Evolutionary conservation across 2,329 filamentous ascomycete genomes (phyloP).

Genomic region (Colletotrichum sp.): DNA sequence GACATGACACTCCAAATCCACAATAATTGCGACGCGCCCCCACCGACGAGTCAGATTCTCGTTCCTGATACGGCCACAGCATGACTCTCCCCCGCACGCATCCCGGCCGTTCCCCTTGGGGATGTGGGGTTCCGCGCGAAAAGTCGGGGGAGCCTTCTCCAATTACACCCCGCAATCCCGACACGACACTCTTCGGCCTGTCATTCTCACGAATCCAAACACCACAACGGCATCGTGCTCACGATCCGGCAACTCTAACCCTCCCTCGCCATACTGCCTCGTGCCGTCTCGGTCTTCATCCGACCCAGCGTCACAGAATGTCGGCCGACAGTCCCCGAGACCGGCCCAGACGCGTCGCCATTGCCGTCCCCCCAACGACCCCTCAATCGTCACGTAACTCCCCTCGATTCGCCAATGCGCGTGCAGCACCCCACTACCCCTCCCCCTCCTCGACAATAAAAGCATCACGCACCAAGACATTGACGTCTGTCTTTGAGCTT

Average conservation of each 20-base stretch:
- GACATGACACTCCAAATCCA: not conserved
- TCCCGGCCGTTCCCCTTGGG: not conserved
- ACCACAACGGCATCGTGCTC: not conserved
- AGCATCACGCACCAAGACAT: not conserved
- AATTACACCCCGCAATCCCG: not conserved
- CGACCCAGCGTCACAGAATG: not conserved
- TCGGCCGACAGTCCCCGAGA: not conserved
- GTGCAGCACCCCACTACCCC: not conserved
- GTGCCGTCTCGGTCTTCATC: not conserved
- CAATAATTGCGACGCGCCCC: not conserved
- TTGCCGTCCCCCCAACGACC: not conserved
- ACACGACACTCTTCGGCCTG: not conserved
- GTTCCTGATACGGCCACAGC: not conserved
- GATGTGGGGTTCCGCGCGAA: not conserved
- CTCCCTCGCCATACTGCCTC: not conserved
- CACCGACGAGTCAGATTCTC: conserved; percentile 7
- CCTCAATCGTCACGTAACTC: not conserved
- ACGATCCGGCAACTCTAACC: not conserved
- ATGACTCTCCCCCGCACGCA: not conserved
- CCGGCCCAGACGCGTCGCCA: not conserved
- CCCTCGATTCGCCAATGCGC: not conserved
- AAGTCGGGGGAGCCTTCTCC: not conserved
- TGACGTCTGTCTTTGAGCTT: not conserved
- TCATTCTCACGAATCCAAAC: not conserved
- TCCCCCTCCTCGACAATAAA: not conserved